Conservation (phyloP, 805 yeast species). For the Yarrowia sp. region DNA sequence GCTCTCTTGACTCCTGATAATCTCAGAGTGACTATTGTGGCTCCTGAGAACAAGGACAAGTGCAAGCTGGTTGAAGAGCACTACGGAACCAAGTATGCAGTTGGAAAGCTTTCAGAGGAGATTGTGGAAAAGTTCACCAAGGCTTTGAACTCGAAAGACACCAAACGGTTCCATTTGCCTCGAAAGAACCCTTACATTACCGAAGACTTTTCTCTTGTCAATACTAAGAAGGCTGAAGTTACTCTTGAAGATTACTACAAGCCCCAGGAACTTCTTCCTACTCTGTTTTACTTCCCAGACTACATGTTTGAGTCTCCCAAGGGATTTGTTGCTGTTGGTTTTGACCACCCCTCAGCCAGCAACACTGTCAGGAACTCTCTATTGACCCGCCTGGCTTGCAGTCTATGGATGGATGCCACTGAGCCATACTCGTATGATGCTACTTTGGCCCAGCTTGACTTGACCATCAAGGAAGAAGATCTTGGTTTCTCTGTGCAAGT, state of each 20-base stretch:
- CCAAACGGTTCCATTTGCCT: background rate
- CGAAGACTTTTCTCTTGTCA: background rate
- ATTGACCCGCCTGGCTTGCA: background rate
- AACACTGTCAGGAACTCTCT: background rate
- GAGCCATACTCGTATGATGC: constrained; percentile 13
- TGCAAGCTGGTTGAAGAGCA: background rate
- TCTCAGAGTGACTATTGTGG: constrained; percentile 56
- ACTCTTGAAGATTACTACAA: background rate
- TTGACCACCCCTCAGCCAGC: background rate
- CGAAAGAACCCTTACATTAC: constrained; percentile 9
- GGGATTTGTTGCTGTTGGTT: background rate
- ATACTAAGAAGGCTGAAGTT: background rate
- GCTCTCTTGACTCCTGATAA: constrained; percentile 55
- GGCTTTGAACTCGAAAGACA: background rate
- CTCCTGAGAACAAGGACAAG: constrained; percentile 51
- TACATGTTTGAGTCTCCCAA: constrained; percentile 15
- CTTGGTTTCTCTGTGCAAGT: background rate
- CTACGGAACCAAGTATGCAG: background rate
- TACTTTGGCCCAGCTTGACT: background rate
- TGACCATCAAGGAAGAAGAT: background rate
- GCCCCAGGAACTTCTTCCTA: background rate
- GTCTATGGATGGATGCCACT: constrained; percentile 3
- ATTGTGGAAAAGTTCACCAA: background rate
- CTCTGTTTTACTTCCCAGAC: background rate
- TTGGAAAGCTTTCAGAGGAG: background rate